Conservation (phyloP, 768 basidiomycete species). For the Leucocoprinus sp. region DNA sequence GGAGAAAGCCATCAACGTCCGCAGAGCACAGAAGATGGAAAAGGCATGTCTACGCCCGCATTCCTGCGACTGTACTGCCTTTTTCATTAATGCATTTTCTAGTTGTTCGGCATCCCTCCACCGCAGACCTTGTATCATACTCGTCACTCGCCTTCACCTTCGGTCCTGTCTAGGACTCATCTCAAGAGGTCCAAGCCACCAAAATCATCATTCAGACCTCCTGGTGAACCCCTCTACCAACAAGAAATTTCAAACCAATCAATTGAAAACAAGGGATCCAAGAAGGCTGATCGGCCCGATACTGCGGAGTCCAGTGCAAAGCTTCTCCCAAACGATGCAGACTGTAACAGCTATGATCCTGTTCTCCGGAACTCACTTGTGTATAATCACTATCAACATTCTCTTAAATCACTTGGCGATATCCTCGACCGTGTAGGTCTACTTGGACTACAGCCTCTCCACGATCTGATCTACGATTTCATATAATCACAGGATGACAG, state of each 20-base stretch:
- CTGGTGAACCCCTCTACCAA: conserved; percentile 16
- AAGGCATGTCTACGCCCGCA: conserved; percentile 40
- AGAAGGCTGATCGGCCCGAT: conserved; percentile 39
- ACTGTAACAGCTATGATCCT: conserved; percentile 9
- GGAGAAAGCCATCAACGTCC: conserved; percentile 76
- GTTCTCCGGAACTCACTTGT: conserved; percentile 33
- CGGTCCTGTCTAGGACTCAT: conserved; percentile 18
- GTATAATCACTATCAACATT: conserved; percentile 75
- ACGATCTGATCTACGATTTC: conserved; percentile 6
- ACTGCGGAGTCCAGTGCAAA: conserved; percentile 56
- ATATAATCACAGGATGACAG: conserved; percentile 56
- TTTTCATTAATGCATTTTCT: conserved; percentile 4
- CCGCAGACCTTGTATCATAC: conserved; percentile 76
- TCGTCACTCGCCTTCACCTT: conserved; percentile 37
- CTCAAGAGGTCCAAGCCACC: conserved; percentile 8
- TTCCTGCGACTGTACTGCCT: neutral
- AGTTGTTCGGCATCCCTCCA: conserved; percentile 80
- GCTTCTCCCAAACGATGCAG: conserved; percentile 32
- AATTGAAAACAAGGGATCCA: conserved; percentile 39
- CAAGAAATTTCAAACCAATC: conserved; percentile 41
- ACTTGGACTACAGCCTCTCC: neutral
- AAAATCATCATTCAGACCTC: conserved; percentile 15
- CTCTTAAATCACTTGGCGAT: conserved; percentile 71
- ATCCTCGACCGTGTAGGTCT: conserved; percentile 68
- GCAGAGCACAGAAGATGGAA: conserved; percentile 81